Evolutionary conservation across 2,329 filamentous ascomycete genomes (phyloP), one percentile per base, ranked within the genome.

Genomic region (Elsinoe ampelina): DNA sequence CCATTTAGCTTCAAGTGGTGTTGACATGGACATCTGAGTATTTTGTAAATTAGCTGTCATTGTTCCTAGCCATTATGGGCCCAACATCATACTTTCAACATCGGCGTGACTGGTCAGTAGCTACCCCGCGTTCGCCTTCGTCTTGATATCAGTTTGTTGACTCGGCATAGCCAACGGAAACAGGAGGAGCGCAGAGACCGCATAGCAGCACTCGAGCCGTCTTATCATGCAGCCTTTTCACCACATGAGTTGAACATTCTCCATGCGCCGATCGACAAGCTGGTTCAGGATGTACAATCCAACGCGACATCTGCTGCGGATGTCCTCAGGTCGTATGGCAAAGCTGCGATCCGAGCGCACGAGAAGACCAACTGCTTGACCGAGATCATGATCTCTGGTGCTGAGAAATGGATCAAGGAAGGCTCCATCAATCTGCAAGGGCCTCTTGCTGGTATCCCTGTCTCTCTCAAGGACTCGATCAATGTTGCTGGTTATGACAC

Each of bases 341-440:
- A 95, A 71, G 84, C 92, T 17, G 87, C 91, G 0, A 69, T 95
- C 54, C 85, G 84, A 66, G 91, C 89, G 1, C 92, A 96, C 35
- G 79, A 85, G 60, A 86, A 86, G 72, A 95, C 90, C 1, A 96
- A 96, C 70, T 95, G 89, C 66, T 73, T 95, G 11, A 96, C 92
- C 0, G 91, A 96, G 72, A 76, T 96, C 57, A 81, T 96, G 74
- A 79, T 96, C 36, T 77, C 81, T 0, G 84, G 85, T 57, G 89
- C 89, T 0, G 88, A 95, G 71, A 71, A 75, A 55, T 95, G 89
- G 89, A 66, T 72, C 7, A 69, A 76, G 12, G 71, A 77, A 26
- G 76, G 74, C 19, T 74, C 78, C 12, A 72, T 84, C 67, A 90
- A 95, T 67, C 72, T 92, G 32, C 80, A 86, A 64, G 90, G 90